Base-by-base conservation (phyloP, 352 stramenopile species). In the Globisporangium cylindrosporum region DNA sequence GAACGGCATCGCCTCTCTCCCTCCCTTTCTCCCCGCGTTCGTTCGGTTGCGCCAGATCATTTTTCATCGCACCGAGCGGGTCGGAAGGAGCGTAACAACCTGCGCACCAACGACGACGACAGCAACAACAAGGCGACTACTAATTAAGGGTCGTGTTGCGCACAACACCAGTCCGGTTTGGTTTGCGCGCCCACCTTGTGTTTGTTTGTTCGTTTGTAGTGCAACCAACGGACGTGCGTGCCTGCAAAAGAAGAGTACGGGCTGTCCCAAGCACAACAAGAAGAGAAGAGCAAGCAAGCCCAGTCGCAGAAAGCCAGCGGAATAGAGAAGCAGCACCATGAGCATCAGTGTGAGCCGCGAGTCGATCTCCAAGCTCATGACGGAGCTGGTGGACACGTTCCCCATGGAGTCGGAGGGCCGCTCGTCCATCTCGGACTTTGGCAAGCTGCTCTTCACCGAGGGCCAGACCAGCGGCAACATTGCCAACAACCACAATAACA, bases 331-430 rank as follows among this genome's bases (percentile, higher is more conserved):
- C 43, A 51, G 24, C 51, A 70, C 8, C 22, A 91, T 91, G 82
- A 91, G 83, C 72, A 83, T 93, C 62, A 88, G 81, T 69, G 83
- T 93, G 61, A 92, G 82, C 67, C 85, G 85, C 53, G 87, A 94
- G 72, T 94, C 87, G 36, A 93, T 93, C 72, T 91, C 82, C 51
- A 93, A 88, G 70, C 81, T 94, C 68, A 94, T 94, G 84, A 90
- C 80, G 48, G 86, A 93, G 75, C 80, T 94, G 32, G 85, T 91
- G 32, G 87, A 93, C 64, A 86, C 76, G 46, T 92, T 93, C 74
- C 87, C 87, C 22, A 89, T 93, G 67, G 87, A 94, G 64, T 74
- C 73, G 14, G 86, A 91, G 27, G 81, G 80, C 38, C 84, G 87
- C 41, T 76, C 85, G 69, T 93, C 85, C 43, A 94, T 94, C 73